Base-by-base conservation (phyloP, 176 grass and related monocot genomes). In the Avena insularis region DNA sequence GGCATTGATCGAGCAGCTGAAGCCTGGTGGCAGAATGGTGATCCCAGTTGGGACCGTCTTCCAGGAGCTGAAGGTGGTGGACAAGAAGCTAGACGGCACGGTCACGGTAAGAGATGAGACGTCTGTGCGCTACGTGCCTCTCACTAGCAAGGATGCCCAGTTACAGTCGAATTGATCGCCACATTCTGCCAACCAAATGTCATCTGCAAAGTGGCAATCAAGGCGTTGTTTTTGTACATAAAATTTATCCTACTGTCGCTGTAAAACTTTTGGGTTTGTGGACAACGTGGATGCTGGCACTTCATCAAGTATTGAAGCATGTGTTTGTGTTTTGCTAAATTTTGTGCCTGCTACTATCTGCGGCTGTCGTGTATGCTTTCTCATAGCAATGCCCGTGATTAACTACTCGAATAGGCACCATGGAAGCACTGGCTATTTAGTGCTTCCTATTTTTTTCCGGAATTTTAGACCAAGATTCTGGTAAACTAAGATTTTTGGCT, bases 1-100 rank as follows among this genome's bases (percentile, higher is more conserved):
- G 51, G 77, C 90, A 0, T 45, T 97, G 69, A 81, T 94, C 12
- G 50, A 94, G 31, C 92, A 94, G 81, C 90, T 97, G 50, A 97
- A 94, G 75, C 94, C 94, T 31, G 90, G 94, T 4, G 94, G 92
- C 70, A 94, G 88, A 84, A 88, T 92, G 94, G 94, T 97, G 56
- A 97, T 97, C 58, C 94, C 94, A 6, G 90, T 97, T 2, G 94
- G 94, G 49, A 85, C 81, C 14, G 47, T 83, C 16, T 89, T 90
- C 69, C 94, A 97, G 90, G 94, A 94, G 62, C 90, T 97, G 76
- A 93, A 96, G 51, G 94, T 96, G 43, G 82, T 96, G 9, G 94
- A 93, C 81, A 96, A 96, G 87, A 92, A 90, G 27, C 71, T 17
- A 8, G 92, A 97, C 27, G 92, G 92, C n/a, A 64, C 75, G 2